Conservation (phyloP, 768 basidiomycete species). For the Lentinula sp. region DNA sequence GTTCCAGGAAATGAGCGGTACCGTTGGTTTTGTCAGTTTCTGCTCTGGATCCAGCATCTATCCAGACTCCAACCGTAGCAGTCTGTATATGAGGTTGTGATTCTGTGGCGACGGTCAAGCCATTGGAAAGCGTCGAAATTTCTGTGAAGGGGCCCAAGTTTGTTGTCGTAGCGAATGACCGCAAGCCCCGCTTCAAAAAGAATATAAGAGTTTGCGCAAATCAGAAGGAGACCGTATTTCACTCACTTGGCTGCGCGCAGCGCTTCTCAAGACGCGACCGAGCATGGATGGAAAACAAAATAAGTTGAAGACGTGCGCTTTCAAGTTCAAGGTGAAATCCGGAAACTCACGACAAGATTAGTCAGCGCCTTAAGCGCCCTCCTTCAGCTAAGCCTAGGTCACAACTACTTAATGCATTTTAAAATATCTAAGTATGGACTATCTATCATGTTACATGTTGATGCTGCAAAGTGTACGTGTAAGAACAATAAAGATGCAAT, state of each 20-base stretch:
- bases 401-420: neutral
- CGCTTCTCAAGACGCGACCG: slow-evolving; percentile 34
- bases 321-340: neutral
- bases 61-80: slow-evolving; percentile 98
- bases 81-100: slow-evolving; percentile 87
- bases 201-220: neutral
- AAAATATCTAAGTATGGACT: neutral
- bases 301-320: slow-evolving; percentile 11
- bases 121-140: slow-evolving; percentile 89
- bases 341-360: neutral
- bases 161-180: slow-evolving; percentile 71
- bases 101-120: slow-evolving; percentile 92
- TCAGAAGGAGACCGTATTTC: neutral
- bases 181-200: slow-evolving; percentile 42
- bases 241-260: slow-evolving; percentile 33
- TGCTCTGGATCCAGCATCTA: slow-evolving; percentile 95
- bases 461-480: no score
- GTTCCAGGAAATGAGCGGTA: slow-evolving; percentile 97
- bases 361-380: neutral
- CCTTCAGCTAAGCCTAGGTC: no score
- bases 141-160: slow-evolving; percentile 76
- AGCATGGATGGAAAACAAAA: slow-evolving; percentile 18
- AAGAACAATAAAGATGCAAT: no score
- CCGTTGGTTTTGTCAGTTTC: slow-evolving; percentile 95
- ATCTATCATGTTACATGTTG: no score